phyloP scores from a whole-genome alignment of 495 filamentous ascomycete genomes.

The Echria macrotheca region DNA sequence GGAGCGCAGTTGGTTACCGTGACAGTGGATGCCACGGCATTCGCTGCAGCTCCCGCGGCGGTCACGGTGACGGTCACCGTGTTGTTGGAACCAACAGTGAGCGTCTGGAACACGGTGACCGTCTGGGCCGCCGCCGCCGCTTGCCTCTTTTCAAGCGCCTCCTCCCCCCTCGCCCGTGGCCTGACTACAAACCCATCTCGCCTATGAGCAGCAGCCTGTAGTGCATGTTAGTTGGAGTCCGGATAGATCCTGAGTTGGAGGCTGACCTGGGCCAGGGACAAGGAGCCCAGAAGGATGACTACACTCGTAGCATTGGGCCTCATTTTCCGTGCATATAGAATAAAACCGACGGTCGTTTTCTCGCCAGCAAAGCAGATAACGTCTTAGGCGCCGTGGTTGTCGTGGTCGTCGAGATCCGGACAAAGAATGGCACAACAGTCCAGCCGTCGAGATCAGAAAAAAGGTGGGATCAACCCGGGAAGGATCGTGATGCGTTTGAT shows the following conservation, averaged over 20 bases:
- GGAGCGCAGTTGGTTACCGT: conserved; percentile 30
- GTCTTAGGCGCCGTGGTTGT: conserved; percentile 11
- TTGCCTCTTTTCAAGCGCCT: conserved; percentile 14
- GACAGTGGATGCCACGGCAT: conserved; percentile 32
- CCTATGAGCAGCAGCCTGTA: conserved; percentile 32
- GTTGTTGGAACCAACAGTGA: conserved; percentile 26
- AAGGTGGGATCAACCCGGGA: conserved; percentile 31
- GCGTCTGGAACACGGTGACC: conserved; percentile 32
- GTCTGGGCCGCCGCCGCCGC: conserved; percentile 20
- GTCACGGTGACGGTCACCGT: conserved; percentile 28
- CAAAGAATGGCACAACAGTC: conserved; percentile 11
- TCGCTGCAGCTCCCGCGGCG: neutral
- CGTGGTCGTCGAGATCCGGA: neutral
- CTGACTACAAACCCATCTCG: conserved; percentile 27
- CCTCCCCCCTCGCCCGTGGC: conserved; percentile 19
- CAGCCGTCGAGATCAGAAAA: conserved; percentile 17
- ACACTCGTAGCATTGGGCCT: conserved; percentile 28
- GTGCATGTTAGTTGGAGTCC: neutral
- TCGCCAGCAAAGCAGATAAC: conserved; percentile 6
- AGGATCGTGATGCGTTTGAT: conserved; percentile 15
- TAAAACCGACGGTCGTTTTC: conserved; percentile 10
- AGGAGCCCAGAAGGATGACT: conserved; percentile 29
- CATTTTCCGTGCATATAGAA: conserved; percentile 31
- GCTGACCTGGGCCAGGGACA: conserved; percentile 40
- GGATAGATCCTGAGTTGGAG: too few species aligned